A percentile compares a stretch with the other conserved stretches of the same genome.
These are phyloP conservation scores for Mortierella sp. DNA, from an alignment of 371 early-diverging fungal species.

Conservation along the genomic window DNA sequence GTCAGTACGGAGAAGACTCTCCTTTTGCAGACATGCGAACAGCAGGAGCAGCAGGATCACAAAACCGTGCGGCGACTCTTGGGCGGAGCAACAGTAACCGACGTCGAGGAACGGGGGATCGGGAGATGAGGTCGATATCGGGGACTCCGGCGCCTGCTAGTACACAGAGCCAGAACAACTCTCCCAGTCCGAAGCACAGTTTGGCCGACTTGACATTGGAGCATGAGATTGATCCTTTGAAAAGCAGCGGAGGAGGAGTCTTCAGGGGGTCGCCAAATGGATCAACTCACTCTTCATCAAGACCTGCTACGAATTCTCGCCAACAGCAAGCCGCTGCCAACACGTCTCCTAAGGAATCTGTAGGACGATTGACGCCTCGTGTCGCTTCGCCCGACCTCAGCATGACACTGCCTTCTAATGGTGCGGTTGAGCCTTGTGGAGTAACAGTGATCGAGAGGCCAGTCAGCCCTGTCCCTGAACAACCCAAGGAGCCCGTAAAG, in stretches of 20 bases:
- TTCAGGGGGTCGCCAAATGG: slow-evolving; percentile 20
- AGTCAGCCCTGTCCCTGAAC: slow-evolving; percentile 11
- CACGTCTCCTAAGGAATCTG: slow-evolving; percentile 6
- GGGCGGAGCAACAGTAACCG: slow-evolving; percentile 47
- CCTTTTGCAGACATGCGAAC: slow-evolving; percentile 26
- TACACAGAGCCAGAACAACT: slow-evolving; percentile 19
- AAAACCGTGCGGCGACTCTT: slow-evolving; percentile 39
- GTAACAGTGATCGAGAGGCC: neutral
- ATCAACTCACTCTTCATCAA: slow-evolving; percentile 3
- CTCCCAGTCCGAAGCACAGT: slow-evolving; percentile 37
- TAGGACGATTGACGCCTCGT: slow-evolving; percentile 6
- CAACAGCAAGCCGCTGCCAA: neutral
- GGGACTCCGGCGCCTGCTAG: neutral
- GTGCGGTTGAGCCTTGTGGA: neutral
- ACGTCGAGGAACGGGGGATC: slow-evolving; percentile 25
- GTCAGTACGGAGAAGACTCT: slow-evolving; percentile 17
- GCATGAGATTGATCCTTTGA: slow-evolving; percentile 31
- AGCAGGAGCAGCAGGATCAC: slow-evolving; percentile 6
- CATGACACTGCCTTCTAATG: slow-evolving; percentile 15
- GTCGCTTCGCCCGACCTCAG: slow-evolving; percentile 22
- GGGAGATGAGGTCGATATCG: slow-evolving; percentile 43
- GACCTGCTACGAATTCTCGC: slow-evolving; percentile 13
- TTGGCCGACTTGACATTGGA: slow-evolving; percentile 45
- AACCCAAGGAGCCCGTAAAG: slow-evolving; percentile 32
- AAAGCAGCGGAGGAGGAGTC: slow-evolving; percentile 2